These are phyloP conservation scores for Penicillium sp. DNA, from an alignment of 2,329 filamentous ascomycete genomes.

Conservation along the genomic window DNA sequence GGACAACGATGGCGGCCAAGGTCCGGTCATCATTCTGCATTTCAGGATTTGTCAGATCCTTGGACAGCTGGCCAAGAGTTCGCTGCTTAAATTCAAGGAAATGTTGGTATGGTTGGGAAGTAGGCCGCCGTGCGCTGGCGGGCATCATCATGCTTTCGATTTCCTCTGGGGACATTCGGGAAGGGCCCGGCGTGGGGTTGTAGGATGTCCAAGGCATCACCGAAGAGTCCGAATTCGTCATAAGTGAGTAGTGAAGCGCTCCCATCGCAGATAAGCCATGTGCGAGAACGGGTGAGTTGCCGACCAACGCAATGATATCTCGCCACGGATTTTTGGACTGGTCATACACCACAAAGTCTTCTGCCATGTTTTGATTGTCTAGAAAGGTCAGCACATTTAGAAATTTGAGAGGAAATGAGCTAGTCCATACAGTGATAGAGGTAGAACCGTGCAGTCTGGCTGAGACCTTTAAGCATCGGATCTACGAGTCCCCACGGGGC, in stretches of 20 bases:
- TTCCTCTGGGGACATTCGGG: conserved; percentile 25
- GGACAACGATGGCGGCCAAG: conserved; percentile 48
- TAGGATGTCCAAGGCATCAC: conserved; percentile 35
- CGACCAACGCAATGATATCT: conserved; percentile 48
- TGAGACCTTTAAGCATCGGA: conserved; percentile 49
- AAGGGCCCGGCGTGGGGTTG: conserved; percentile 12
- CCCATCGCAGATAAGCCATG: conserved; percentile 50
- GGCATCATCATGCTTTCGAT: conserved; percentile 30
- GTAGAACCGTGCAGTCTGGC: conserved; percentile 46
- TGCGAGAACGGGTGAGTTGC: conserved; percentile 45
- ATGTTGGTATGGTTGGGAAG: conserved; percentile 38
- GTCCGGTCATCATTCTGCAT: conserved; percentile 43
- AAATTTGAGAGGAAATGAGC: background rate
- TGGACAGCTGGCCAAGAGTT: conserved; percentile 44
- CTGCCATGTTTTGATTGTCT: conserved; percentile 43
- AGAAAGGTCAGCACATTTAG: conserved; percentile 15
- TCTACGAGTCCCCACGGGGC: conserved; percentile 45
- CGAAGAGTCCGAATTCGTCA: conserved; percentile 34
- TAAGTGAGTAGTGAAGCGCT: conserved; percentile 48
- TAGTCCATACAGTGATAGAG: conserved; percentile 44
- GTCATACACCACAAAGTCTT: conserved; percentile 49
- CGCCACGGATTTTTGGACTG: conserved; percentile 49
- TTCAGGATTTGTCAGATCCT: conserved; percentile 29
- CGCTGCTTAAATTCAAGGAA: conserved; percentile 51
- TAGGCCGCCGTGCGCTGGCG: conserved; percentile 31